Percentiles rank a stretch among this genome's conserved stretches.
These are phyloP conservation scores for Tremella mesenterica DNA, from an alignment of 768 basidiomycete species.

Conservation along the genomic window DNA sequence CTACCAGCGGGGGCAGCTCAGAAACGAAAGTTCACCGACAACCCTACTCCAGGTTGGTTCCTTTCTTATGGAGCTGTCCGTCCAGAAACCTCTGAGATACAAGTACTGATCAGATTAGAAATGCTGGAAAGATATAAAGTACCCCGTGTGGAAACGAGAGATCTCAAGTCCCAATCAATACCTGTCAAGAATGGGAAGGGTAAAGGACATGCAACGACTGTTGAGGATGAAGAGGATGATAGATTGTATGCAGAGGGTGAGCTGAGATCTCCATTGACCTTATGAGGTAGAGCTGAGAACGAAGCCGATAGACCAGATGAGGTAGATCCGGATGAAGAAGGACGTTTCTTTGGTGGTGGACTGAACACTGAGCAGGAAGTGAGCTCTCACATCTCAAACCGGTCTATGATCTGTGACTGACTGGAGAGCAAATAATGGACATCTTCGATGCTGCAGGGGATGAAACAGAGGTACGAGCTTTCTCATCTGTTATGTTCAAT, in stretches of 20 bases:
- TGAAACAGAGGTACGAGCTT: slow-evolving; percentile 61
- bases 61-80: background rate
- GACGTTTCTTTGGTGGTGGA: slow-evolving; percentile 87
- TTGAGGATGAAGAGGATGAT: slow-evolving; percentile 56
- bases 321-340: slow-evolving; percentile 61
- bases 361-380: slow-evolving; percentile 82
- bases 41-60: slow-evolving; percentile 28
- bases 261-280: slow-evolving; percentile 48
- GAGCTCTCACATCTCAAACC: slow-evolving; percentile 2
- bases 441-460: slow-evolving; percentile 76
- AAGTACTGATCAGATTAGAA: slow-evolving; percentile 17
- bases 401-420: background rate
- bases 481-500: too few relatives aligned
- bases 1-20: slow-evolving; percentile 26
- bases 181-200: slow-evolving; percentile 23
- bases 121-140: slow-evolving; percentile 29
- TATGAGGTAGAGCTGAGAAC: background rate
- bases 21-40: slow-evolving; percentile 32
- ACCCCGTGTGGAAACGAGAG: slow-evolving; percentile 7
- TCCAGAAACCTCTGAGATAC: background rate
- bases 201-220: slow-evolving; percentile 27
- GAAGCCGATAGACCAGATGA: slow-evolving; percentile 77
- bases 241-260: slow-evolving; percentile 49
- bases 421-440: slow-evolving; percentile 60
- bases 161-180: slow-evolving; percentile 1